These are phyloP conservation scores for Rusavskia elegans DNA, from an alignment of 495 filamentous ascomycete genomes.

Conservation along the genomic window DNA sequence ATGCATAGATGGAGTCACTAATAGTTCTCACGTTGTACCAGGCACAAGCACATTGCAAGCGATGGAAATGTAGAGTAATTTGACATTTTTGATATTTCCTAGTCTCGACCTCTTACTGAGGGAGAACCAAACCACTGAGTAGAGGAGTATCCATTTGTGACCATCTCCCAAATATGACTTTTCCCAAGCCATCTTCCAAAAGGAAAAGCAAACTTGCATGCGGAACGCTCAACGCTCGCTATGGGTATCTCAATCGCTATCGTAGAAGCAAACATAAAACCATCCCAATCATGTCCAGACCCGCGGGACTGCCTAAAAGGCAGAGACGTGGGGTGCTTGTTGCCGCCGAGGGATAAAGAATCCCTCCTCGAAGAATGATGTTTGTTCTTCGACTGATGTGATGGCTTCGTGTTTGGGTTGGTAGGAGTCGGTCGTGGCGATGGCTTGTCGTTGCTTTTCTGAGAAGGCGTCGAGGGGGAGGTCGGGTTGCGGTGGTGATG, in stretches of 20 bases:
- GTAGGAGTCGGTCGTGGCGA: slow-evolving; percentile 31
- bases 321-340: slow-evolving; percentile 27
- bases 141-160: neutral
- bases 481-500: slow-evolving; percentile 57
- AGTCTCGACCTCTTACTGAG: neutral
- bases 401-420: slow-evolving; percentile 19
- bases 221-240: slow-evolving; percentile 10
- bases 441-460: slow-evolving; percentile 45
- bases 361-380: slow-evolving; percentile 39
- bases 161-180: neutral
- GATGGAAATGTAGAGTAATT: neutral
- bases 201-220: neutral
- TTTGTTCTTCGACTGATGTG: slow-evolving; percentile 19
- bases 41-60: too few species aligned
- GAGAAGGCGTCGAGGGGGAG: slow-evolving; percentile 49
- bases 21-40: too few species aligned
- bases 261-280: slow-evolving; percentile 19
- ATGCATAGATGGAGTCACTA: too few species aligned
- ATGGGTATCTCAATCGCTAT: slow-evolving; percentile 28
- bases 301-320: slow-evolving; percentile 21
- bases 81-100: neutral
- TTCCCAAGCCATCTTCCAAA: neutral
- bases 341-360: slow-evolving; percentile 42
- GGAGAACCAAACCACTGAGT: neutral
- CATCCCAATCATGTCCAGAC: slow-evolving; percentile 16